Evolutionary conservation across 2,329 filamentous ascomycete species (phyloP), one percentile per base, ranked within the genome.

Genomic region (Coniochaeta sp.): DNA sequence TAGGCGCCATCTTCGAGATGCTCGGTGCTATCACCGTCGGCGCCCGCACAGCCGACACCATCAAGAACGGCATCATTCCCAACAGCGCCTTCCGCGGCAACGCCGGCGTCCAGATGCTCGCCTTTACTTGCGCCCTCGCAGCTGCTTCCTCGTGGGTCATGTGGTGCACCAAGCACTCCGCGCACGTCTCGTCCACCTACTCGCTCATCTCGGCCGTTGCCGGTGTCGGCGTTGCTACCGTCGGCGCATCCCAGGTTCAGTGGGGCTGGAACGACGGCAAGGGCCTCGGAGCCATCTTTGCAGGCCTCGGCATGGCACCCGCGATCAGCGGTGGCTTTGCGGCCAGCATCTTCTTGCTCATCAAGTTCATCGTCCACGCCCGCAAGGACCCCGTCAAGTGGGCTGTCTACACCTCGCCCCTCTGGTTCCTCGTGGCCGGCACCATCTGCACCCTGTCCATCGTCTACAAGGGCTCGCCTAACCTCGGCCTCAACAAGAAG

Each of bases 391-490:
- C 89, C 6, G 79, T 90, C 2, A 81, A 79, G 7, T 90, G 87
- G 88, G 88, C 89, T 28, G 82, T 92, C 59, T 91, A 80, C 75
- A 87, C 82, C 58, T 86, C 88, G 1, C 89, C 89, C 11, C 84
- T 89, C 75, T 92, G 87, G 77, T 92, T 92, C 81, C 83, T 91
- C 60, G 83, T 92, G 62, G 88, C 89, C 60, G 87, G 81, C 60
- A 90, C 87, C 61, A 76, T 92, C 68, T 90, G 88, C 76, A 89
- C 89, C 0, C 79, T 93, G 6, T 90, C 87, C 50, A 86, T 93
- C 67, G 89, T 92, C 66, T 91, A 90, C 82, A 91, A 92, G 80
- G 89, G 89, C 34, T 90, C 89, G 11, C 88, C 89, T 26, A 86
- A 79, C 62, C 81, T 90, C 33, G 80, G 81, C 24, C 77, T 90